phyloP scores from a whole-genome alignment of 2,329 filamentous ascomycete species.

The Pestalotiopsis sp. region DNA sequence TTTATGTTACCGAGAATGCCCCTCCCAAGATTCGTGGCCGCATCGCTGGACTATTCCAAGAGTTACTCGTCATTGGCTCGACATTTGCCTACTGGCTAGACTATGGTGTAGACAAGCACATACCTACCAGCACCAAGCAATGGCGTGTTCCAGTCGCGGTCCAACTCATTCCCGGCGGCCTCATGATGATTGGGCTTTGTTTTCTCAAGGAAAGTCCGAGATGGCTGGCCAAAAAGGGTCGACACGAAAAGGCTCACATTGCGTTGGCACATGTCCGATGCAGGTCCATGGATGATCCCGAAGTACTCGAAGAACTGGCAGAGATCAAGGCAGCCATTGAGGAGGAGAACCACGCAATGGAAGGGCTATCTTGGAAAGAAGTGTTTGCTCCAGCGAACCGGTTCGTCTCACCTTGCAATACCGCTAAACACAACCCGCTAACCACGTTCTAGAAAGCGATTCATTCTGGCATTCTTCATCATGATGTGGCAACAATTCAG shows the following conservation, averaged over 20 bases:
- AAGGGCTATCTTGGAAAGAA: conserved; percentile 50
- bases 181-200: conserved; percentile 29
- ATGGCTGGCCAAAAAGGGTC: conserved; percentile 27
- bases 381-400: conserved; percentile 35
- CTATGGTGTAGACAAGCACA: conserved; percentile 34
- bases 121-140: conserved; percentile 23
- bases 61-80: conserved; percentile 44
- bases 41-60: conserved; percentile 47
- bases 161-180: conserved; percentile 26
- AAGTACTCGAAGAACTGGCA: conserved; percentile 27
- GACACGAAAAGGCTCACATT: conserved; percentile 19
- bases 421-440: conserved; percentile 33
- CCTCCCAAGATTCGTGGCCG: conserved; percentile 48
- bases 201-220: conserved; percentile 26
- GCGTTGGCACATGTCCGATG: conserved; percentile 24
- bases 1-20: conserved; percentile 35
- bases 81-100: conserved; percentile 33
- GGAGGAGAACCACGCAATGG: conserved; percentile 42
- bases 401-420: conserved; percentile 51
- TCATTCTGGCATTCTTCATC: conserved; percentile 47
- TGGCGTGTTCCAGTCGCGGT: conserved; percentile 30
- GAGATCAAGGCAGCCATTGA: conserved; percentile 35
- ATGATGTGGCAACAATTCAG: conserved; percentile 59
- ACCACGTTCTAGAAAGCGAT: conserved; percentile 46
- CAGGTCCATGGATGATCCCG: conserved; percentile 28